Evolutionary conservation across 768 basidiomycete species (phyloP).

Genomic region (Tricholomella constricta): DNA sequence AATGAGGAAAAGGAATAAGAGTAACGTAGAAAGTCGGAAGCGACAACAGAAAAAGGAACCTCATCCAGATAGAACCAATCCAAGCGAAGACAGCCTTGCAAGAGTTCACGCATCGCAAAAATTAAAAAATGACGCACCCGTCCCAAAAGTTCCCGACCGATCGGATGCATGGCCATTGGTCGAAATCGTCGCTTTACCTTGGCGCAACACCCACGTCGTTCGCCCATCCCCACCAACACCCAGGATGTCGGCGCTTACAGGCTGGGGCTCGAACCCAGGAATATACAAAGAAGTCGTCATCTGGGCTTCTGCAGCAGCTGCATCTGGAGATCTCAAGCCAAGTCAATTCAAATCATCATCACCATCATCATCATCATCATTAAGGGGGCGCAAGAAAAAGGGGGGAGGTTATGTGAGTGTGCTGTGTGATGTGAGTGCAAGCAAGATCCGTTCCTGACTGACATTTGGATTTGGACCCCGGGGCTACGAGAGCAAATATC

Average conservation of each 20-base stretch:
- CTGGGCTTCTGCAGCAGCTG: slow-evolving; percentile 26
- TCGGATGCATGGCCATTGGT: slow-evolving; percentile 32
- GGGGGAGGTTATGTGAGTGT: too few relatives aligned
- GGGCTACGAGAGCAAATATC: too few relatives aligned
- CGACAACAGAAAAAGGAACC: neutral
- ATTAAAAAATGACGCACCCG: slow-evolving; percentile 29
- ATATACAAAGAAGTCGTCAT: slow-evolving; percentile 44
- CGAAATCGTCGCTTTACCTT: slow-evolving; percentile 38
- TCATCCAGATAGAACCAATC: neutral
- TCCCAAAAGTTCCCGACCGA: slow-evolving; percentile 36
- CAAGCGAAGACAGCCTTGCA: neutral
- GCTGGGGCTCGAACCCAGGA: slow-evolving; percentile 47
- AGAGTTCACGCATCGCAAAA: too few relatives aligned
- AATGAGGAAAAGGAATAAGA: neutral
- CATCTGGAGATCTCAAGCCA: slow-evolving; percentile 4
- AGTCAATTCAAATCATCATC: too few relatives aligned
- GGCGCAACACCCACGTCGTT: slow-evolving; percentile 41
- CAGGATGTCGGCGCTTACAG: slow-evolving; percentile 41
- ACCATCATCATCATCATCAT: too few relatives aligned
- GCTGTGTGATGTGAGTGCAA: too few relatives aligned
- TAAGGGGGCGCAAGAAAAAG: too few relatives aligned
- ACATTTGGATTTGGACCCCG: too few relatives aligned
- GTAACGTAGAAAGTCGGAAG: neutral
- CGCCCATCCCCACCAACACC: slow-evolving; percentile 42
- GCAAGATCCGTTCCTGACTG: too few relatives aligned